phyloP scores from a whole-genome alignment of 371 early-diverging fungal genomes.

The Mortierella sp. region DNA sequence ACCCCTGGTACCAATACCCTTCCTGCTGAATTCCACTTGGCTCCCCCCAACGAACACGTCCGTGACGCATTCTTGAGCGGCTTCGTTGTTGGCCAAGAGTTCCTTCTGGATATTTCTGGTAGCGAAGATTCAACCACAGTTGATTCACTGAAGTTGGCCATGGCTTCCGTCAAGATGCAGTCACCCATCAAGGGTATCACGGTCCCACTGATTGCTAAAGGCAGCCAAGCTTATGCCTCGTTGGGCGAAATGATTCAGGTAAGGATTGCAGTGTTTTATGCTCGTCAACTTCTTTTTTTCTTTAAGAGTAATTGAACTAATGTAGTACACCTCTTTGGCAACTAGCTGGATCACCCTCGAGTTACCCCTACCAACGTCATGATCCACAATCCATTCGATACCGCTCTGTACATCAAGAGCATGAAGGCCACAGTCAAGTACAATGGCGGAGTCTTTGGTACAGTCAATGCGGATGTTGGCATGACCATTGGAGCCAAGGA shows the following conservation, averaged over 20 bases:
- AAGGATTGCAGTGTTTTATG: neutral
- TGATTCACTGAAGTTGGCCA: constrained; percentile 58
- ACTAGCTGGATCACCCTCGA: constrained; percentile 7
- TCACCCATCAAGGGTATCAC: constrained; percentile 57
- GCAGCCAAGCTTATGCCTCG: constrained; percentile 35
- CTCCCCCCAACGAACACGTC: constrained; percentile 13
- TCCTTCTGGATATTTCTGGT: constrained; percentile 59
- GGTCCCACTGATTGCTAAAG: constrained; percentile 53
- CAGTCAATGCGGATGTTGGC: constrained; percentile 33
- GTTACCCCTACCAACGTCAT: constrained; percentile 55
- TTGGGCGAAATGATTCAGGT: constrained; percentile 25
- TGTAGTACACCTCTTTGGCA: neutral
- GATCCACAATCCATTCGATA: constrained; percentile 61
- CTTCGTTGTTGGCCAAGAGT: constrained; percentile 49
- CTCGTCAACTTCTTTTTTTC: neutral
- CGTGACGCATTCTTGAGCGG: constrained; percentile 47
- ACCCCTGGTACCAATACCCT: constrained; percentile 62
- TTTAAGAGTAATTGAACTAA: neutral
- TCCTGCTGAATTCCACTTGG: constrained; percentile 55
- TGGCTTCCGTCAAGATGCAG: constrained; percentile 59
- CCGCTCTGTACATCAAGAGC: constrained; percentile 50
- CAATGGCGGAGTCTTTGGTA: constrained; percentile 30
- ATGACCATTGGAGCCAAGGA: constrained; percentile 36
- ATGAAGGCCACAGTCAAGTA: constrained; percentile 42
- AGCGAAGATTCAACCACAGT: constrained; percentile 54